Base-by-base conservation (phyloP, 2,329 filamentous ascomycete genomes). In the Beauveria brongniartii region DNA sequence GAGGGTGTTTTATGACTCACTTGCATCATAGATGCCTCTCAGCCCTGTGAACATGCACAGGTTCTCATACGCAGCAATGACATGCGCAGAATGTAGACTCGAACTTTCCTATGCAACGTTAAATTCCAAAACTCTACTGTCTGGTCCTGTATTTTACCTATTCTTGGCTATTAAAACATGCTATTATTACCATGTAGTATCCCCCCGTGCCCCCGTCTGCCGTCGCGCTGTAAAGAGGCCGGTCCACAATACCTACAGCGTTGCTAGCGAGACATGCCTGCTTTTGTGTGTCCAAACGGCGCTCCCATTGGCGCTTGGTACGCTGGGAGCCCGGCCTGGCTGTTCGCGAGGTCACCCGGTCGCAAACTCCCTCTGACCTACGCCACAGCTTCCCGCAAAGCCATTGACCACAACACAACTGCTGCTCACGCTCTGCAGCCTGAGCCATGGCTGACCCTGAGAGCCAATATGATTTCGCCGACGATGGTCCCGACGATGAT, bases 401-500 rank as follows among this genome's bases (percentile, higher is more conserved):
- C 56, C 48, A 59, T 59, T 59, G 56, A 34, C 16, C 26, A 59
- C 48, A 14, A 52, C 56, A 14, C 48, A 59, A 58, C 53, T 53
- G 56, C 40, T 24, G 50, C 58, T 60, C 50, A 41, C 54, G 58
- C 58, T 54, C 41, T 43, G 41, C 50, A 44, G 58, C 58, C 54
- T 47, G 56, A 63, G 72, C 70, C 71, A 77, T 77, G 75, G 73
- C 74, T 67, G 74, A 76, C 62, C 68, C 71, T 63, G 76, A 78
- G 67, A 71, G 74, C 66, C 73, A 76, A 64, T 75, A 80, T 72
- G 76, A 71, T 68, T 78, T 78, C 69, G 70, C 75, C 58, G 76
- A 79, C 62, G 78, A 79, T 69, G 74, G 71, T 67, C 71, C 69
- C 62, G 73, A 71, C 66, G 77, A 78, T 66, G 78, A 80, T 67